phyloP scores from a whole-genome alignment of 352 stramenopile species.

The Pythium guiyangense region DNA sequence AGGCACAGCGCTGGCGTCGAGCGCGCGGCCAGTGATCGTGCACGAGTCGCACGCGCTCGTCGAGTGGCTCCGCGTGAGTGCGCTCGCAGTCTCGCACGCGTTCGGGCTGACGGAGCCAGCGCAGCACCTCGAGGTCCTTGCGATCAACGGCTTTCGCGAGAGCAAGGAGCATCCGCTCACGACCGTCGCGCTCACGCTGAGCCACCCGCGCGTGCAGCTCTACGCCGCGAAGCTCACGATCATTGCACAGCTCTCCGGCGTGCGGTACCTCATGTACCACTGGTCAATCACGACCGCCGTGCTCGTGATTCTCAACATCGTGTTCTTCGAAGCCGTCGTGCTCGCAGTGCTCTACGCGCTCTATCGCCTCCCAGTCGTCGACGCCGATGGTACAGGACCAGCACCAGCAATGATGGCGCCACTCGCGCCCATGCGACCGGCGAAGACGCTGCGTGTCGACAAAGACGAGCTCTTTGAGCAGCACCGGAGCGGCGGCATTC shows the following conservation, averaged over 20 bases:
- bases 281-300: slow-evolving; percentile 60
- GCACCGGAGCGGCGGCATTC: slow-evolving; percentile 21
- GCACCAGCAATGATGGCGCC: too few species aligned
- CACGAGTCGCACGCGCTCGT: too few species aligned
- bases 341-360: slow-evolving; percentile 64
- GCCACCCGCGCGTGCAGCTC: slow-evolving; percentile 66
- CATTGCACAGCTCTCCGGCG: slow-evolving; percentile 73
- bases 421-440: too few species aligned
- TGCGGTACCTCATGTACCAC: too few species aligned
- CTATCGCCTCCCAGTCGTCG: slow-evolving; percentile 43
- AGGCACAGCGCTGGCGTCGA: too few species aligned
- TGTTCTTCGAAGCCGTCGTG: slow-evolving; percentile 60
- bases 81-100: too few species aligned
- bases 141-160: slow-evolving; percentile 71
- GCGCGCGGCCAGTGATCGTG: too few species aligned
- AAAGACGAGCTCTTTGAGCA: slow-evolving; percentile 20
- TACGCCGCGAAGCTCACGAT: slow-evolving; percentile 74
- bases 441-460: slow-evolving; percentile 9
- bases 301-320: slow-evolving; percentile 75
- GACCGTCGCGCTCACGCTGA: slow-evolving; percentile 45
- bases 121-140: slow-evolving; percentile 45
- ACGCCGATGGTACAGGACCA: slow-evolving; percentile 2
- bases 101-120: slow-evolving; percentile 51
- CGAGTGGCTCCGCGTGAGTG: too few species aligned
- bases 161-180: slow-evolving; percentile 45